Evolutionary conservation across 2,329 filamentous ascomycete genomes (phyloP).

Genomic region (Apiospora saccharicola): DNA sequence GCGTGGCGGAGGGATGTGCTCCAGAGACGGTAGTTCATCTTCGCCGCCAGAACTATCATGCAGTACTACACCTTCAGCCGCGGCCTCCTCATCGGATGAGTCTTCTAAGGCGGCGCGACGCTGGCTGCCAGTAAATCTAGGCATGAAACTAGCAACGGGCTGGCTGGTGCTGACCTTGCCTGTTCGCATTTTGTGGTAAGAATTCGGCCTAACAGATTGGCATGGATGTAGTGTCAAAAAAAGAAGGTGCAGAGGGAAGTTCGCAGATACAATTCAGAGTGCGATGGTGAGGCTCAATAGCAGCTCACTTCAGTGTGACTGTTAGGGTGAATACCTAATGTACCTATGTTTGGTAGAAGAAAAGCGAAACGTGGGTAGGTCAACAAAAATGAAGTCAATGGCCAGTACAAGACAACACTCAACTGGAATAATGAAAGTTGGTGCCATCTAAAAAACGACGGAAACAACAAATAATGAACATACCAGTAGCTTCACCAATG

Average conservation of each 20-base stretch:
- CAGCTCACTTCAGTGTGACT: not conserved
- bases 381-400: not conserved
- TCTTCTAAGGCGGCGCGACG: constrained; percentile 28
- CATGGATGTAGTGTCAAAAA: not conserved
- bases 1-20: constrained; percentile 22
- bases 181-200: constrained; percentile 20
- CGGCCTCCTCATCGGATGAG: constrained; percentile 38
- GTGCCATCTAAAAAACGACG: no score
- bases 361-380: not conserved
- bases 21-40: constrained; percentile 31
- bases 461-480: not conserved
- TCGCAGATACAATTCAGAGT: not conserved
- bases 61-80: constrained; percentile 33
- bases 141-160: constrained; percentile 39
- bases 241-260: not conserved
- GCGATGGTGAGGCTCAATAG: not conserved
- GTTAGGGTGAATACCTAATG: not conserved
- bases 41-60: constrained; percentile 34
- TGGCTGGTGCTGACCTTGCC: constrained; percentile 16
- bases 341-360: not conserved
- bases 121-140: constrained; percentile 28
- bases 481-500: not conserved
- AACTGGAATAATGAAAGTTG: not conserved
- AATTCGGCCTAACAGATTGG: not conserved
- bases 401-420: not conserved